Evolutionary conservation across 768 basidiomycete species (phyloP), one percentile per base, ranked within the genome.

Genomic region (Boletales sp.): DNA sequence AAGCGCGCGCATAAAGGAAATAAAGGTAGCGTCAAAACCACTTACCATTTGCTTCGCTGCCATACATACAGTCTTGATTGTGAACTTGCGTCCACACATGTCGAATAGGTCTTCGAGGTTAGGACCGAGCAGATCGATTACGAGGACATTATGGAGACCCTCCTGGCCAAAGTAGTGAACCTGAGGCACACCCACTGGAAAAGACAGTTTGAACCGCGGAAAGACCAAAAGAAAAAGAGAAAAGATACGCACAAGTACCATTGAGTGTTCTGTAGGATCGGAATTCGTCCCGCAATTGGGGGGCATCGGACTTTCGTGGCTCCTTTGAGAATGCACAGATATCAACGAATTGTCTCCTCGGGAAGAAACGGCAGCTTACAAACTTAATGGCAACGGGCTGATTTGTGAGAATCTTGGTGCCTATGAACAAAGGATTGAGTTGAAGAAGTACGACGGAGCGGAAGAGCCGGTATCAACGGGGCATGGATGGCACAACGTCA

Each of bases 81-180:
- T 83, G 73, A 98, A 99, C 72, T 97, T 97, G 57, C 95, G 86
- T n/a, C 87, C 84, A 67, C 94, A 98, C 92, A 96, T 94, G 71
- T 98, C 95, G 65, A 99, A 98, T 32, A 99, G 78, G 66, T 99
- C 95, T 72, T 99, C 95, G 39, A 99, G 74, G 61, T 94, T 95
- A 18, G 95, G 95, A n/a, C 95, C 96, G 13, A 99, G 78, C 30
- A 99, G 78, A 72, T 99, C 95, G 53, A 94, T 90, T 67, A 90
- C 89, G 43, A 91, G 81, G 49, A 90, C 91, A 69, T 99, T 99
- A 74, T 99, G 96, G 37, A 98, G 79, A 13, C 95, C 96, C 71
- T 99, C 95, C 69, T 96, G 94, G 42, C 95, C 95, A 63, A 98
- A 99, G 76, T 99, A 89, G 72, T 98, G 93, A 28, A 97, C 96